Evolutionary conservation across 176 grass and related monocot genomes (phyloP).

Genomic region (Puya raimondii): DNA sequence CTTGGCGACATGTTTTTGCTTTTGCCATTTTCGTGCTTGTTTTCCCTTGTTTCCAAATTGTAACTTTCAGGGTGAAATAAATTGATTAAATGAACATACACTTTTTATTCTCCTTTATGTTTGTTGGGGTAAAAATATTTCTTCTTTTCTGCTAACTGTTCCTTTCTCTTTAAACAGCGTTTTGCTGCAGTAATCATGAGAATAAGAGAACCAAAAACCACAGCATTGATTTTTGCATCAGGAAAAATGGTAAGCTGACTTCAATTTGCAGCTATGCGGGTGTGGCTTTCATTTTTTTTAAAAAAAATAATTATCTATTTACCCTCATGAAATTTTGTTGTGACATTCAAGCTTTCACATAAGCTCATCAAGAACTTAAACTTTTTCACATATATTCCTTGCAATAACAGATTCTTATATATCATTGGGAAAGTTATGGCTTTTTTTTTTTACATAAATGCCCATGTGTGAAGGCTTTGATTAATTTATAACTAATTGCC

Average conservation of each 20-base stretch:
- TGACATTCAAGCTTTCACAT: too few species aligned
- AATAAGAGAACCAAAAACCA: conserved; percentile 99
- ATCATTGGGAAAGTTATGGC: too few species aligned
- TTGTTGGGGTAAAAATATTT: not conserved
- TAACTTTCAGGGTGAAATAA: not conserved
- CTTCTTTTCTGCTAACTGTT: conserved; percentile 5
- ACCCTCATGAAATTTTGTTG: too few species aligned
- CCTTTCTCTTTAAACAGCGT: conserved; percentile 47
- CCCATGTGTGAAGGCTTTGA: too few species aligned
- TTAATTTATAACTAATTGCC: too few species aligned
- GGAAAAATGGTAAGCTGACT: conserved; percentile 82
- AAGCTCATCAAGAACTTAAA: too few species aligned
- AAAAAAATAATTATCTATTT: not conserved
- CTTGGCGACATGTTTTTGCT: not conserved
- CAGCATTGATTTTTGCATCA: conserved; percentile 94
- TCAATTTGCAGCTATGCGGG: not conserved
- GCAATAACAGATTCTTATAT: too few species aligned
- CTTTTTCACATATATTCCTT: too few species aligned
- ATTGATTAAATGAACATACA: not conserved
- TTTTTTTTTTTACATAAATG: too few species aligned
- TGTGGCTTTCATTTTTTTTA: not conserved
- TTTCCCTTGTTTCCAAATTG: not conserved
- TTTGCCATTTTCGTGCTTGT: not conserved
- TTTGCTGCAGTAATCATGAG: conserved; percentile 99
- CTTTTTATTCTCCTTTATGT: not conserved